phyloP scores from a whole-genome alignment of 768 basidiomycete species.

The Ramaria sp. region DNA sequence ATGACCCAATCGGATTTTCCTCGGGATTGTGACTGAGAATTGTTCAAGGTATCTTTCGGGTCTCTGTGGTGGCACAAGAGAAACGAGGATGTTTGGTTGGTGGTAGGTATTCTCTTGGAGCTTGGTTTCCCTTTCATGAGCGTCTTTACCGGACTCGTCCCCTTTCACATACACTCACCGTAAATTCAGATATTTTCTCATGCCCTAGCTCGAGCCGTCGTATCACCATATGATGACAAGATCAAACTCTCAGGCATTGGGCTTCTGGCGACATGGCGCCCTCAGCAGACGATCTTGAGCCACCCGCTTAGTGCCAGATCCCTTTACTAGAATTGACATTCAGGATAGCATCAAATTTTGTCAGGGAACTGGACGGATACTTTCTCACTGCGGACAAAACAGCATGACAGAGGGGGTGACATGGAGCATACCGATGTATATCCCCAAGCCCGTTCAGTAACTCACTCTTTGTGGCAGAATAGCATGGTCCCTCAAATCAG shows the following conservation, averaged over 20 bases:
- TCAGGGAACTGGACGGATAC: slow-evolving; percentile 17
- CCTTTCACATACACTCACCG: no score
- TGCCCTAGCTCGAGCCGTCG: slow-evolving; percentile 4
- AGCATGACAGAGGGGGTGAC: slow-evolving; percentile 16
- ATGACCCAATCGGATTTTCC: slow-evolving; percentile 1
- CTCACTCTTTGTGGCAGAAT: no score
- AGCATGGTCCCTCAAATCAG: slow-evolving; percentile 17
- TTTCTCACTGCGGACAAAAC: slow-evolving; percentile 19
- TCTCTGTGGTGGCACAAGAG: neutral
- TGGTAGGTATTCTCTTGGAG: slow-evolving; percentile 9
- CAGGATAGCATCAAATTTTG: no score
- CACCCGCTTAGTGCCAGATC: slow-evolving; percentile 17
- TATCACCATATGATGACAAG: slow-evolving; percentile 13
- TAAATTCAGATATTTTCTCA: slow-evolving; percentile 16
- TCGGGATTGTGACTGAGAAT: neutral
- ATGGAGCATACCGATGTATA: slow-evolving; percentile 15
- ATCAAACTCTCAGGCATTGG: slow-evolving; percentile 13
- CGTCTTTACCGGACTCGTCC: slow-evolving; percentile 6
- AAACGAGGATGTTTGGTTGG: neutral
- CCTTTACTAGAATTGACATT: no score
- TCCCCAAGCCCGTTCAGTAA: no score
- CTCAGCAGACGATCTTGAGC: slow-evolving; percentile 17
- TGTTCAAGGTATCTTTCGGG: neutral
- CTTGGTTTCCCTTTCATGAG: slow-evolving; percentile 12
- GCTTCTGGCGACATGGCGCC: slow-evolving; percentile 15